Percentiles rank a stretch among this genome's conserved stretches.
These are phyloP conservation scores for Pistacia integerrima DNA, from an alignment of 345 rosid genomes.

Conservation along the genomic window DNA sequence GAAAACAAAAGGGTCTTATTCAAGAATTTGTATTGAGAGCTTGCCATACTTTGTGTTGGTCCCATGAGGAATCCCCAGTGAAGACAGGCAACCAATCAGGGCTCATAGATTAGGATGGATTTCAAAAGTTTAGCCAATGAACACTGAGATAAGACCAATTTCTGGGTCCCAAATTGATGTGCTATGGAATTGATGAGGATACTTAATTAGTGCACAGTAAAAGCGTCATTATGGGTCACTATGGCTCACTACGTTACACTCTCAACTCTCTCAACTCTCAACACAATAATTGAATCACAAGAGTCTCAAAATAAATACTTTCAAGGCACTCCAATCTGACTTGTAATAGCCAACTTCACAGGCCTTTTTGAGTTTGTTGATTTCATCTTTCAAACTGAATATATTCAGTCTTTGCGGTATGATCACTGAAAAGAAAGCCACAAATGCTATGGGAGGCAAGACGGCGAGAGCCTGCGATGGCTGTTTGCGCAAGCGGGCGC, in stretches of 20 bases:
- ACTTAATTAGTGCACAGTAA: background rate
- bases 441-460: constrained; percentile 39
- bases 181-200: background rate
- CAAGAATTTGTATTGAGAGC: background rate
- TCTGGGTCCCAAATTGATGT: constrained; percentile 22
- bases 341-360: background rate
- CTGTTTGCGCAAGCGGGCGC: constrained; percentile 51
- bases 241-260: background rate
- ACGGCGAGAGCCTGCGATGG: constrained; percentile 54
- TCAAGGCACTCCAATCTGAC: background rate
- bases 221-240: background rate
- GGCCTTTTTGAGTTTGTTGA: background rate
- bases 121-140: constrained; percentile 40
- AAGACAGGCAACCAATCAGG: constrained; percentile 39
- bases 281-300: constrained; percentile 9
- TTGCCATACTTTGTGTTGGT: constrained; percentile 15
- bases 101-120: constrained; percentile 32
- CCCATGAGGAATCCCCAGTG: constrained; percentile 40
- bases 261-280: constrained; percentile 14
- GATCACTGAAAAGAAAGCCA: constrained; percentile 20
- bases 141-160: constrained; percentile 25
- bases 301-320: background rate
- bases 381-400: too few relatives aligned
- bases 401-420: background rate
- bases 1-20: constrained; percentile 13